phyloP scores from a whole-genome alignment of 2,329 filamentous ascomycete species.

The Sclerotinia spermophila region DNA sequence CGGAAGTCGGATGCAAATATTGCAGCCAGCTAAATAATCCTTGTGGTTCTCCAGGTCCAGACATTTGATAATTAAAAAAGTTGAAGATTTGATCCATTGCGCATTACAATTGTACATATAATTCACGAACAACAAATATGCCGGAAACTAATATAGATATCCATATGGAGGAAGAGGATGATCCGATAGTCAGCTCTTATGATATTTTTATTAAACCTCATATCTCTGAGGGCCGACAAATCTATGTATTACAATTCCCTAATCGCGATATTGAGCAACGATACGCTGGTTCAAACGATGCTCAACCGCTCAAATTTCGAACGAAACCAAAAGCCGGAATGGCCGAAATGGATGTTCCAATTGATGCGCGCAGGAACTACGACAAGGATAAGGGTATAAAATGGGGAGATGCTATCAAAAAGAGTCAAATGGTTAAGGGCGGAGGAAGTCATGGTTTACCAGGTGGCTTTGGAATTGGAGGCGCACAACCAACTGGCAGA shows the following conservation, averaged over 20 bases:
- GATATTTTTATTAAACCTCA: constrained; percentile 80
- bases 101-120: background rate
- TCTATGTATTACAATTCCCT: constrained; percentile 86
- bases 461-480: constrained; percentile 66
- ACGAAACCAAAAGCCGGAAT: constrained; percentile 80
- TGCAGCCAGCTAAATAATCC: constrained; percentile 2
- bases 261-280: constrained; percentile 62
- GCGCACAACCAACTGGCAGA: constrained; percentile 37
- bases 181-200: constrained; percentile 73
- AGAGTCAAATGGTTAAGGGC: constrained; percentile 49
- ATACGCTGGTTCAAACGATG: constrained; percentile 53
- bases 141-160: constrained; percentile 4
- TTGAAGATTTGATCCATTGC: background rate
- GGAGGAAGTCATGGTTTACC: constrained; percentile 67
- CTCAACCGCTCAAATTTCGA: constrained; percentile 68
- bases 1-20: background rate
- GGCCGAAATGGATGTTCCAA: constrained; percentile 86
- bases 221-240: constrained; percentile 57
- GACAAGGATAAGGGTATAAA: constrained; percentile 77
- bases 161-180: constrained; percentile 43
- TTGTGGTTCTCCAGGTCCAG: background rate
- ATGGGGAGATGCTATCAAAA: constrained; percentile 74
- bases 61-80: constrained; percentile 17
- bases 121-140: constrained; percentile 12
- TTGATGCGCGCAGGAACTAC: constrained; percentile 67